A percentile compares a stretch with the other conserved stretches of the same genome.
These are phyloP conservation scores for Prorocentrum cordatum DNA, from an alignment of 169 alveolate genomes.

Conservation along the genomic window DNA sequence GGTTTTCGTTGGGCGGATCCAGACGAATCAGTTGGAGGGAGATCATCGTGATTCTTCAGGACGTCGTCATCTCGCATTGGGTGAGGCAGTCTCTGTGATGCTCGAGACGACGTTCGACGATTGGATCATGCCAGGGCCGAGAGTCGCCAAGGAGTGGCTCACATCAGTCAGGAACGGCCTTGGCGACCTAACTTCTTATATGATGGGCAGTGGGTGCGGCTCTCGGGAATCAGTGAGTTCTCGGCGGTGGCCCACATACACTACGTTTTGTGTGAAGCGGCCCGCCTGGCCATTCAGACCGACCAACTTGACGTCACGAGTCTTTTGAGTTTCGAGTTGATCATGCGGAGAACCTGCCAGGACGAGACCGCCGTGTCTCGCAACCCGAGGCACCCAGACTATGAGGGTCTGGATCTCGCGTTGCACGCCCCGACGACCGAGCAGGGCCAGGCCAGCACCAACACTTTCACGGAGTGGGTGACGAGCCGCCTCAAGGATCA, in stretches of 20 bases:
- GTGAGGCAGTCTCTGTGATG: neutral
- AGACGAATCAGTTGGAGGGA: neutral
- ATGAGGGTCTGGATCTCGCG: conserved; percentile 1
- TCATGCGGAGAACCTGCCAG: neutral
- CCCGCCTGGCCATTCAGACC: neutral
- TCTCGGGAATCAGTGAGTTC: neutral
- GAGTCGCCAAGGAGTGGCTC: neutral
- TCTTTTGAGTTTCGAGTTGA: neutral
- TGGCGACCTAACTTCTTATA: neutral
- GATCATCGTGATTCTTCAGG: neutral
- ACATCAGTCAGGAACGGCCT: neutral
- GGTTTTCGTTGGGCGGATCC: neutral
- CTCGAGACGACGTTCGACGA: neutral
- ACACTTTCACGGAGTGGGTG: conserved; percentile 19
- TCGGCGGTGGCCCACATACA: neutral
- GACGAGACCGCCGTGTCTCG: conserved; percentile 7
- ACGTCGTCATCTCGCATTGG: neutral
- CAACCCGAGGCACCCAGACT: neutral
- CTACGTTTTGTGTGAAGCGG: neutral
- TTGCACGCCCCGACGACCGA: no score
- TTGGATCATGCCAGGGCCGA: neutral
- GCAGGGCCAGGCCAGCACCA: no score
- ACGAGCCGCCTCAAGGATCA: neutral
- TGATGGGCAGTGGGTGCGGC: conserved; percentile 9
- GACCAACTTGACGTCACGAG: neutral